These are phyloP conservation scores for Silene noctiflora DNA, from an alignment of 179 eudicot species.

Conservation along the genomic window DNA sequence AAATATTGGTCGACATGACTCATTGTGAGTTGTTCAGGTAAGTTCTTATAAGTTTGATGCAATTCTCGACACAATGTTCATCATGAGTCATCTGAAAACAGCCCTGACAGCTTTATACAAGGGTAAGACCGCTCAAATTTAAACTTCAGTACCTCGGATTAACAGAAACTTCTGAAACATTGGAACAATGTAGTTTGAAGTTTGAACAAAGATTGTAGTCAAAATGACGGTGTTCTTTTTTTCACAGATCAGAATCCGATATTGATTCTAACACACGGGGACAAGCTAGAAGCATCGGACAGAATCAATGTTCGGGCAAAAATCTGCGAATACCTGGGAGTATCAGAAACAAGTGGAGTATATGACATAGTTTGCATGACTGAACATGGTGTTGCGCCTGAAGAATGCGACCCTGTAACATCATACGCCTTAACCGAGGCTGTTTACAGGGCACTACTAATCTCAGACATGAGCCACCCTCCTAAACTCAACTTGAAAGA, in stretches of 20 bases:
- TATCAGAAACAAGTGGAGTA: slow-evolving; percentile 58
- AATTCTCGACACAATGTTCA: no score
- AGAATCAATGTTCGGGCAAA: slow-evolving; percentile 53
- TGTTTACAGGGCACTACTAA: slow-evolving; percentile 45
- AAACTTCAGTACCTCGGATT: no score
- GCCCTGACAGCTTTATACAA: no score
- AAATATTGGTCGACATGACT: no score
- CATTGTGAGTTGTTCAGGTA: no score
- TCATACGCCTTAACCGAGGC: slow-evolving; percentile 49
- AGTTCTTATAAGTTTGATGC: no score
- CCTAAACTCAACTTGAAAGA: slow-evolving; percentile 38
- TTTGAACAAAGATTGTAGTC: neutral
- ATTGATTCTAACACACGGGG: slow-evolving; percentile 71
- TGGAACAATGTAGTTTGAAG: neutral
- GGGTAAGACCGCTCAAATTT: no score
- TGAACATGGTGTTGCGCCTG: slow-evolving; percentile 38
- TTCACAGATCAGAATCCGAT: slow-evolving; percentile 59
- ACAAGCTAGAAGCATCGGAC: slow-evolving; percentile 47
- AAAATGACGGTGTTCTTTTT: neutral
- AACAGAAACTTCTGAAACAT: no score
- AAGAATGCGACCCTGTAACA: slow-evolving; percentile 38
- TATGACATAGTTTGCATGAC: slow-evolving; percentile 43
- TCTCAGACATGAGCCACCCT: slow-evolving; percentile 45
- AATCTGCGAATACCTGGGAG: slow-evolving; percentile 51
- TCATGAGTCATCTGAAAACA: no score